phyloP scores from a whole-genome alignment of 371 early-diverging fungal species.

The Zopfochytrium polystomum region DNA sequence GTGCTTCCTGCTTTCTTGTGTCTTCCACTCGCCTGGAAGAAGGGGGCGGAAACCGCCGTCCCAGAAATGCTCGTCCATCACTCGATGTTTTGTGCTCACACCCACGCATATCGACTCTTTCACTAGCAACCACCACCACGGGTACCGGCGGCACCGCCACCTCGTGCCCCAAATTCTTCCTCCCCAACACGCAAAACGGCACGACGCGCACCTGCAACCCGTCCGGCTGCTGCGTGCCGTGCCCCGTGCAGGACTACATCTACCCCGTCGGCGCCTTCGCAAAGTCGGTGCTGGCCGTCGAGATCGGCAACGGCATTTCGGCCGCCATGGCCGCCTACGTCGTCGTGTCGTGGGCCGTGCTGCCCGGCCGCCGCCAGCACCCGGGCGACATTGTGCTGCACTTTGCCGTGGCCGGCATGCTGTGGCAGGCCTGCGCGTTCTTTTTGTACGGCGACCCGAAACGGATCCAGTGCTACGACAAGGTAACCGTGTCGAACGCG shows the following conservation, averaged over 20 bases:
- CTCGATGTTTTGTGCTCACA: too few species aligned
- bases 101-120: too few species aligned
- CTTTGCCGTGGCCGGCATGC: conserved; percentile 51
- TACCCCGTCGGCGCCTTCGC: conserved; percentile 20
- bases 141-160: too few species aligned
- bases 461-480: conserved; percentile 55
- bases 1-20: too few species aligned
- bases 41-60: too few species aligned
- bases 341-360: conserved; percentile 54
- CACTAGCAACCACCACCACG: not conserved
- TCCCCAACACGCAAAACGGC: not conserved
- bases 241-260: conserved; percentile 23
- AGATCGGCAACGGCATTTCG: conserved; percentile 51
- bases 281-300: conserved; percentile 8
- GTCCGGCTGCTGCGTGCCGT: conserved; percentile 31
- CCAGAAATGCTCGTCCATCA: too few species aligned
- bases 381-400: conserved; percentile 65
- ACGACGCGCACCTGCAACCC: not conserved
- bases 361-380: conserved; percentile 63
- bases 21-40: too few species aligned
- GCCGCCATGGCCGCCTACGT: conserved; percentile 50
- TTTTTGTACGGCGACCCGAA: conserved; percentile 56
- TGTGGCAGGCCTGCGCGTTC: conserved; percentile 37
- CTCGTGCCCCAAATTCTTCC: not conserved
- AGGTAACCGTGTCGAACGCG: conserved; percentile 24